Evolutionary conservation across 164 flowering plant species (phyloP).

Genomic region (grape (Vitis vinifera)): ASM3070453v1 NC_081806.1:7878501-7879000

Average conservation of each 20-base stretch:
- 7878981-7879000: neutral
- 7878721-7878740: conserved; percentile 8
- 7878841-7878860: neutral
- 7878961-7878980: conserved; percentile 2
- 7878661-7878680: conserved; percentile 25
- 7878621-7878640: conserved; percentile 18
- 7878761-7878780: conserved; percentile 3
- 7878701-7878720: conserved; percentile 12
- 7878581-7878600: conserved; percentile 15
- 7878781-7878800: neutral
- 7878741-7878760: conserved; percentile 13
- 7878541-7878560: conserved; percentile 51
- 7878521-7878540: conserved; percentile 35
- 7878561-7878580: conserved; percentile 31
- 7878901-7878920: neutral
- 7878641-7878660: conserved; percentile 11
- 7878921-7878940: conserved; percentile 5
- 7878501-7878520: conserved; percentile 37
- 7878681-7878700: conserved; percentile 1
- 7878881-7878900: neutral
- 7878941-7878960: conserved; percentile 2
- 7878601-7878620: conserved; percentile 6
- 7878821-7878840: too few relatives aligned
- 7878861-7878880: conserved; percentile 3
- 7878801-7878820: too few relatives aligned